Base-by-base conservation (phyloP, 1,284 basidiomycete genomes). In the Takashimella koratensis region DNA sequence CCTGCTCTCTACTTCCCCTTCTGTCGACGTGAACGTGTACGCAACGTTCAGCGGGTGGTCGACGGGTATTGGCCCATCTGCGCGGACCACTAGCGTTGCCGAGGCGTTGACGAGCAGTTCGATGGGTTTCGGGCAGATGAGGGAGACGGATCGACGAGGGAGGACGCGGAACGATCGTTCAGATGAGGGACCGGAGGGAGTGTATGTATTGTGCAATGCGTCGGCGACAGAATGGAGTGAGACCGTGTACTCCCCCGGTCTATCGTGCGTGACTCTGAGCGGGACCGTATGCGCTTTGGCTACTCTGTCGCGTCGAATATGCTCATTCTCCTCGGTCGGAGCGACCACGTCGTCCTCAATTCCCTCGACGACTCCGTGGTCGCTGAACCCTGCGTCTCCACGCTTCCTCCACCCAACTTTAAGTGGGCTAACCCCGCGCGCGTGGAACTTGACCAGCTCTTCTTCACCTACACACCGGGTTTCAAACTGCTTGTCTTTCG, bases 361-460 rank as follows among this genome's bases (percentile, higher is more conserved):
- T 1, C 88, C 89, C 68, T 92, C 88, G 10, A 92, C 87, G 24
- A 86, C 77, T 53, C 87, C 89, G 19, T 53, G 53, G 78, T 41
- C 83, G 81, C 63, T 86, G 81, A 53, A 84, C 16, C 41, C 30
- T n/a, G 48, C 56, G 43, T 53, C 45, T 25, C 54, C 21, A 74
- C 43, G 84, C 81, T 66, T 84, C 64, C 82, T 80, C 88, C 88
- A 93, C 40, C 82, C 81, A 46, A 91, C 79, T 63, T 83, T 86
- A 58, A 93, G 79, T 4, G 90, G 86, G 20, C 88, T 86, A 1
- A 91, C 85, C 5, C 90, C 90, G 54, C 79, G 79, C 5, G 89
- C 85, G 54, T 85, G 80, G 63, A 92, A 77, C 54, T 85, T 77
- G 11, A 85, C 67, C 47, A 84, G 80, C 41, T 84, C 81, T 44